phyloP scores from a whole-genome alignment of 306 rosid species.

The Clitoria ternatea region DNA sequence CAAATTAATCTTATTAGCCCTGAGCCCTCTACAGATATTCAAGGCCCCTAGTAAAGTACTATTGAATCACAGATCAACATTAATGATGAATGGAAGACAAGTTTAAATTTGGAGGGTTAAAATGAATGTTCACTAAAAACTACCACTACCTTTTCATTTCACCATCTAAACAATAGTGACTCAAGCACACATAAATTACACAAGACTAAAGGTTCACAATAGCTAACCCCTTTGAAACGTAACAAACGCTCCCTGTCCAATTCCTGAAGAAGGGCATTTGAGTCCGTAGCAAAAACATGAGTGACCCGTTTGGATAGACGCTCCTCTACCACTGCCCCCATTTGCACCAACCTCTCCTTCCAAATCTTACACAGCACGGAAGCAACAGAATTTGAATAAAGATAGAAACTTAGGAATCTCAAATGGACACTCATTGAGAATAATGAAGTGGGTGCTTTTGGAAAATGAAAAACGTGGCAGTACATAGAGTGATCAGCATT shows the following conservation, averaged over 20 bases:
- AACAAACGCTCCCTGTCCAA: constrained; percentile 47
- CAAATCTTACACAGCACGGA: constrained; percentile 51
- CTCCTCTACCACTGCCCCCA: constrained; percentile 70
- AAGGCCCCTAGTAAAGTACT: not conserved
- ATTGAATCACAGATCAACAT: not conserved
- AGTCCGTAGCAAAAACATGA: constrained; percentile 60
- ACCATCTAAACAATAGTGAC: not conserved
- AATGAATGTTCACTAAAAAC: not conserved
- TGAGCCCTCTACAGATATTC: not conserved
- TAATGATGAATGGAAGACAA: not conserved
- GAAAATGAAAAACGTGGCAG: not conserved
- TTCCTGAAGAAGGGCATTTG: constrained; percentile 46
- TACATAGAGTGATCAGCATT: not conserved
- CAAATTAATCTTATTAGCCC: not conserved
- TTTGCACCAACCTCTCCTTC: constrained; percentile 78
- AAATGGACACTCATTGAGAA: not conserved
- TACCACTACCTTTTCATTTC: not conserved
- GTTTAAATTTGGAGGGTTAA: not conserved
- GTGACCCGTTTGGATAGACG: constrained; percentile 56
- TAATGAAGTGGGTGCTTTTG: not conserved
- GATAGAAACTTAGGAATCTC: not conserved
- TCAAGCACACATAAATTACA: not conserved
- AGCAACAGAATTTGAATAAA: not conserved
- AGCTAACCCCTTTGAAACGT: constrained; percentile 70
- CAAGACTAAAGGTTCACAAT: not conserved